Percentiles rank a stretch among this genome's conserved stretches.
phyloP scores from a whole-genome alignment of 495 filamentous ascomycete genomes.

The Lasiosphaeriaceae sp. region DNA sequence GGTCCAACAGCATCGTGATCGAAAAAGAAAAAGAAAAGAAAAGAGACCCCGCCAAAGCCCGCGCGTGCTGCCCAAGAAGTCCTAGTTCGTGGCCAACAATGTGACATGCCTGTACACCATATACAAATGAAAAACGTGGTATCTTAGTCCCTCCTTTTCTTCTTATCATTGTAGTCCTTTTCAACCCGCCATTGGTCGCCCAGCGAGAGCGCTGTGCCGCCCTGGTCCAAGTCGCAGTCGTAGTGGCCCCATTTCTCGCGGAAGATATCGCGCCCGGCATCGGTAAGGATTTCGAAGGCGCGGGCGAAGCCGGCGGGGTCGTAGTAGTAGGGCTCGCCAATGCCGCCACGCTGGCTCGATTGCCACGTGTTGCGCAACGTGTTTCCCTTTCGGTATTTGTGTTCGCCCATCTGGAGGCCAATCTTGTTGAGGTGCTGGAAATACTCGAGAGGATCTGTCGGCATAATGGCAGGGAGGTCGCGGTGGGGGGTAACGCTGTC shows the following conservation, averaged over 20 bases:
- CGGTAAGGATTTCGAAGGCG: slow-evolving; percentile 48
- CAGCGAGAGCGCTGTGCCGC: slow-evolving; percentile 32
- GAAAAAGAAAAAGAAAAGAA: too few relatives aligned
- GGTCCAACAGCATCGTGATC: too few relatives aligned
- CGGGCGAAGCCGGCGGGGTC: slow-evolving; percentile 49
- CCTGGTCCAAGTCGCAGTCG: slow-evolving; percentile 44
- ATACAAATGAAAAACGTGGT: background rate
- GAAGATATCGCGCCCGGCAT: slow-evolving; percentile 48
- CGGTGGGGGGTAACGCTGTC: background rate
- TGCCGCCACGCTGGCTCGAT: slow-evolving; percentile 48
- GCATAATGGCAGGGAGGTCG: background rate
- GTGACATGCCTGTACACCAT: background rate
- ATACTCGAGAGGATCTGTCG: background rate
- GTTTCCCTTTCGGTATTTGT: slow-evolving; percentile 28
- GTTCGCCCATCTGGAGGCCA: slow-evolving; percentile 32
- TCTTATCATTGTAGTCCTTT: slow-evolving; percentile 31
- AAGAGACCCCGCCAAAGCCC: too few relatives aligned
- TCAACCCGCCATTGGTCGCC: slow-evolving; percentile 51
- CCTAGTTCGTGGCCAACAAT: too few relatives aligned
- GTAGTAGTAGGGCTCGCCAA: slow-evolving; percentile 58
- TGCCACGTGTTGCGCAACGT: slow-evolving; percentile 56
- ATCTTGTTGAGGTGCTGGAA: slow-evolving; percentile 6
- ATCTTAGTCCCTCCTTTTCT: background rate
- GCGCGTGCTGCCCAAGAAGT: too few relatives aligned
- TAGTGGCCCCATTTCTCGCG: slow-evolving; percentile 54